A percentile compares a stretch with the other conserved stretches of the same genome.
Conservation (phyloP, 2,329 filamentous ascomycete species). For the Dactylellina sp. region DNA sequence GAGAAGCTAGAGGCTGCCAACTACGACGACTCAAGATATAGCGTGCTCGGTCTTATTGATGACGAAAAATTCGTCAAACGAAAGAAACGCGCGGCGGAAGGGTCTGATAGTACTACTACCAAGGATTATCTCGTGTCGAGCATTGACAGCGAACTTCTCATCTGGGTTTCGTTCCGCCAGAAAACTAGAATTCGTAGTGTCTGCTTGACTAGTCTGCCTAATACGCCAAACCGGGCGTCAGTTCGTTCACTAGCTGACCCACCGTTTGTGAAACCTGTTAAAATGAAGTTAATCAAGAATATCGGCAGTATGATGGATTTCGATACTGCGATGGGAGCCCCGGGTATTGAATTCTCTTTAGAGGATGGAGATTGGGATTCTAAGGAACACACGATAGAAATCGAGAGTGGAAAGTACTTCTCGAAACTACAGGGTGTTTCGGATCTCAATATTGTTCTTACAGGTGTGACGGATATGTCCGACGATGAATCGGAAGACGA, state of each 20-base stretch:
- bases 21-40: neutral
- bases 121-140: neutral
- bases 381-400: neutral
- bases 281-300: neutral
- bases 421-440: neutral
- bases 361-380: neutral
- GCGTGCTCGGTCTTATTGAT: neutral
- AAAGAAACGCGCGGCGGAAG: neutral
- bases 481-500: neutral
- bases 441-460: slow-evolving; percentile 1
- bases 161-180: neutral
- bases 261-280: neutral
- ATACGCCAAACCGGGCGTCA: neutral
- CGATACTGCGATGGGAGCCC: neutral
- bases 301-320: neutral
- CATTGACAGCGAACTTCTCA: neutral
- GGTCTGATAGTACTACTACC: neutral
- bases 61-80: neutral
- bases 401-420: slow-evolving; percentile 1
- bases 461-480: neutral
- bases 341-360: neutral
- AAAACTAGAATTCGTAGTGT: neutral
- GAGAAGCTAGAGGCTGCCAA: neutral
- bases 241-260: neutral
- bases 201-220: neutral